These are phyloP conservation scores for Solanum appendiculatum DNA, from an alignment of 257 asterid species.

Conservation along the genomic window DNA sequence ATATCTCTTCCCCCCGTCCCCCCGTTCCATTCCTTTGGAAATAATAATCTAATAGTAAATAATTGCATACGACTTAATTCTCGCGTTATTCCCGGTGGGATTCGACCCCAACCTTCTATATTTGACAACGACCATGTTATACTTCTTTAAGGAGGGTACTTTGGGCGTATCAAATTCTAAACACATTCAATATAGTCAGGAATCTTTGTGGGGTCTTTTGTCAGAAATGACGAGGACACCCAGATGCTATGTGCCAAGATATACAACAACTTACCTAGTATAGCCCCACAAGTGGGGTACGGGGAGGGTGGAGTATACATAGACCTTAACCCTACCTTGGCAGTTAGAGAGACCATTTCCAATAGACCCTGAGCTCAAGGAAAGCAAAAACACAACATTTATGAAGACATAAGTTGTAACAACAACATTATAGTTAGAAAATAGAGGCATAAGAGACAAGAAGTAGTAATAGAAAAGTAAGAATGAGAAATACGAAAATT, in stretches of 20 bases:
- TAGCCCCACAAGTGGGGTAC: not conserved
- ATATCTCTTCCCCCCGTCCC: not conserved
- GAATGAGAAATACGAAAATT: not conserved
- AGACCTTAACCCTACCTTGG: not conserved
- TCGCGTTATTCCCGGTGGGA: not conserved
- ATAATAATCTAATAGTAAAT: not conserved
- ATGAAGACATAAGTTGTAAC: not conserved
- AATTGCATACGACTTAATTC: not conserved
- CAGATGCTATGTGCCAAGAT: not conserved
- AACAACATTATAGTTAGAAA: not conserved
- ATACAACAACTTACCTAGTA: not conserved
- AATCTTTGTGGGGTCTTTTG: not conserved
- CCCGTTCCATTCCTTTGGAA: not conserved
- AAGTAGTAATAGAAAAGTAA: not conserved
- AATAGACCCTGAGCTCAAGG: not conserved
- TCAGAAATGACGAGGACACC: not conserved
- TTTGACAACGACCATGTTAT: not conserved
- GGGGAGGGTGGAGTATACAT: not conserved
- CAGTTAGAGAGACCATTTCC: not conserved
- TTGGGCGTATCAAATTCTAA: not conserved
- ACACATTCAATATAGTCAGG: not conserved
- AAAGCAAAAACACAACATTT: not conserved
- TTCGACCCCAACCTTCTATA: not conserved
- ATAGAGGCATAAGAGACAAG: not conserved
- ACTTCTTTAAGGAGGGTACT: not conserved